Evolutionary conservation across 1,284 basidiomycete genomes (phyloP).

Genomic region (Austroboletus niveus): DNA sequence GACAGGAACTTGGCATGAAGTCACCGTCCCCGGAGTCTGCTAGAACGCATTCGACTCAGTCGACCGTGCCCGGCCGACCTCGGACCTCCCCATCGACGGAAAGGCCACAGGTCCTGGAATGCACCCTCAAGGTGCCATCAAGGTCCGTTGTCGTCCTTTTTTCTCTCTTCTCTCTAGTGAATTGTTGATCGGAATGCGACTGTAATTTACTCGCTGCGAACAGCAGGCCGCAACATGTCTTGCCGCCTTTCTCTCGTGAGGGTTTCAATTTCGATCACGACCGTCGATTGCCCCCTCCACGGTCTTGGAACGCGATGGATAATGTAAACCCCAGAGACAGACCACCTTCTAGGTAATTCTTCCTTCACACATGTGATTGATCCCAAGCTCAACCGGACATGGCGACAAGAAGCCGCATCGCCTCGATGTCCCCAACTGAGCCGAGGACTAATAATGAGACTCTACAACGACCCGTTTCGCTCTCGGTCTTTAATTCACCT

Average conservation of each 20-base stretch:
- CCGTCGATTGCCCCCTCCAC: slow-evolving; percentile 34
- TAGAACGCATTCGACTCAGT: slow-evolving; percentile 19
- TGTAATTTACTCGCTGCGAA: slow-evolving; percentile 22
- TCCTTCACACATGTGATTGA: slow-evolving; percentile 3
- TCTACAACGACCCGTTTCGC: slow-evolving; percentile 34
- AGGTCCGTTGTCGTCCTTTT: slow-evolving; percentile 24
- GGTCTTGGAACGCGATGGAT: slow-evolving; percentile 30
- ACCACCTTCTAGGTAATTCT: slow-evolving; percentile 26
- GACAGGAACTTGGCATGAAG: slow-evolving; percentile 13
- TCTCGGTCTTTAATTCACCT: slow-evolving; percentile 39
- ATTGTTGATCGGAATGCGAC: slow-evolving; percentile 27
- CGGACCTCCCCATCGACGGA: slow-evolving; percentile 20
- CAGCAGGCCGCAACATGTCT: slow-evolving; percentile 35
- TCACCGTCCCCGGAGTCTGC: slow-evolving; percentile 22
- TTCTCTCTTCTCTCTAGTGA: slow-evolving; percentile 9
- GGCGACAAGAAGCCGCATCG: slow-evolving; percentile 21
- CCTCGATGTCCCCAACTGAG: slow-evolving; percentile 23
- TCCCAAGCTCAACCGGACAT: slow-evolving; percentile 18
- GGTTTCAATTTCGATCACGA: slow-evolving; percentile 35
- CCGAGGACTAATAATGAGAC: slow-evolving; percentile 23
- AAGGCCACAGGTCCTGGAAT: slow-evolving; percentile 22
- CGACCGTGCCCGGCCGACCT: slow-evolving; percentile 15
- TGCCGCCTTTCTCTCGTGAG: slow-evolving; percentile 33
- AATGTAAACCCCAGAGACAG: slow-evolving; percentile 24
- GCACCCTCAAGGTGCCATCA: slow-evolving; percentile 21